Evolutionary conservation across 140 eudicot genomes (phyloP), one percentile per base, ranked within the genome.

Genomic region (Anethum foeniculum): DNA sequence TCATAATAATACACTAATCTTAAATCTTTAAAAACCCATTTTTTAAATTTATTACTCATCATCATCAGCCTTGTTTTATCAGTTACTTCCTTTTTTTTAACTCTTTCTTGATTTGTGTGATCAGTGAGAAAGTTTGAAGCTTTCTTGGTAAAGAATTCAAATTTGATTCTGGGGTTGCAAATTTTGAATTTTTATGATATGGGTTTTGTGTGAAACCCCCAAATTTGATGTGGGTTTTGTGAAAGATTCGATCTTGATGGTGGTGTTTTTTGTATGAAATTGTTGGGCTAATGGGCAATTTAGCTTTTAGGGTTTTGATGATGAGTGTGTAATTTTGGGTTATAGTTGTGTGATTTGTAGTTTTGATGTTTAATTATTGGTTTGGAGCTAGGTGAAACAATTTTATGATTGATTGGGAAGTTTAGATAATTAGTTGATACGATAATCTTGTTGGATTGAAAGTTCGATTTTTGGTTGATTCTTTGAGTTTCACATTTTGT

Each of bases 121-220:
- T 75, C n/a, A 68, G 78, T 46, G 58, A 75, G 78, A 44, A 32
- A n/a, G 46, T 47, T 41, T 36, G 46, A 14, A 67, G 39, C 72
- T 47, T 64, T 71, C 60, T 27, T 18, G 62, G 36, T 16, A 1
- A 27, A 60, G 75, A 69, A 14, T 69, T 34, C 9, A 5, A 30
- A 74, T 79, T 64, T 69, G 25, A 73, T 58, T 79, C 13, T 44
- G 67, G 80, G 80, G 56, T 32, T 94, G 77, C 88, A 89, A 81
- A 80, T 84, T 80, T 67, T 39, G 64, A 46, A 41, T 47, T 83
- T 87, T 75, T 78, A 81, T 73, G 86, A 85, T 81, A 75, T 83
- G 86, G 92, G 83, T 81, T 80, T 58, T 52, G 72, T 72, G 82
- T 73, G 81, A 83, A 65, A 44, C 81, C 46, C 0, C 47, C 76